Conservation (phyloP, 306 rosid genomes). For the Urtica urens region DNA sequence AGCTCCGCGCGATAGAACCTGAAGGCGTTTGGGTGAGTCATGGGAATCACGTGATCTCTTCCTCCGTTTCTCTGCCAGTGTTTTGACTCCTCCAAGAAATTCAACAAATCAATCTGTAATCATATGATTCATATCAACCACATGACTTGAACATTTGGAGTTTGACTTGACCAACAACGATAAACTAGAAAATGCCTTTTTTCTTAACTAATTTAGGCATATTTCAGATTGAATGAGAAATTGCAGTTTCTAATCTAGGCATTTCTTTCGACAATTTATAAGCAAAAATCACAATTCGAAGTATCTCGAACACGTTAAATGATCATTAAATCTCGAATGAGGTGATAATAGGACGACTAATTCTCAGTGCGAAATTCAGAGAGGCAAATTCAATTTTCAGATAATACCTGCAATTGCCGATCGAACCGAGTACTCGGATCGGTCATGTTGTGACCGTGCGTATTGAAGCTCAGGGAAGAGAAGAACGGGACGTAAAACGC, state of each 20-base stretch:
- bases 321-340: background rate
- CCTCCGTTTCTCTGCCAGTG: conserved; percentile 79
- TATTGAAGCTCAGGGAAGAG: conserved; percentile 85
- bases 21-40: conserved; percentile 98
- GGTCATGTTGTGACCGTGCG: conserved; percentile 77
- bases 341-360: background rate
- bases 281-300: background rate
- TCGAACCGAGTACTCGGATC: conserved; percentile 71
- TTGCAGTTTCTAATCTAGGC: background rate
- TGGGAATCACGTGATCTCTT: conserved; percentile 78
- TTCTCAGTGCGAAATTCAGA: background rate
- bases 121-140: no score
- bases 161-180: no score
- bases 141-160: no score
- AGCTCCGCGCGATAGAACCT: conserved; percentile 70
- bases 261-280: background rate
- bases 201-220: no score
- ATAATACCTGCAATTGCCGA: conserved; percentile 72
- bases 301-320: background rate
- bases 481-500: conserved; percentile 86
- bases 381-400: no score
- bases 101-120: conserved; percentile 65
- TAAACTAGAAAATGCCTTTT: no score
- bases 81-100: conserved; percentile 48
- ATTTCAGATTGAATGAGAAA: no score